Percentiles rank a stretch among this genome's conserved stretches.
phyloP scores from a whole-genome alignment of 495 filamentous ascomycete species.

The Penicillium steckii region DNA sequence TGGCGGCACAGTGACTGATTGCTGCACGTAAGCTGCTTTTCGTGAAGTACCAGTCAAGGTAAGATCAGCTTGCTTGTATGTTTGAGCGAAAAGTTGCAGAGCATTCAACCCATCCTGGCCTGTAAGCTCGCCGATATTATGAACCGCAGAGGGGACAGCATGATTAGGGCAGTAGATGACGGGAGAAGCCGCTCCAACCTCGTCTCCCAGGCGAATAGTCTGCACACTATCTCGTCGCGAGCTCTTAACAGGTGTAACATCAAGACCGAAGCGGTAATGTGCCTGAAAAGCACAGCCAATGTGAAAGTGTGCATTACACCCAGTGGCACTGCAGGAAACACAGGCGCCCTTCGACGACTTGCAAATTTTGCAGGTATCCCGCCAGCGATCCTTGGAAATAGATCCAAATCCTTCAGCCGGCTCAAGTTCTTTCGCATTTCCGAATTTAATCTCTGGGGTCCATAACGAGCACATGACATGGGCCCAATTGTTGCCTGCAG shows the following conservation, averaged over 20 bases:
- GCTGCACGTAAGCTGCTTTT: constrained; percentile 71
- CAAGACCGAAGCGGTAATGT: constrained; percentile 81
- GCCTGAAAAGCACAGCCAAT: constrained; percentile 85
- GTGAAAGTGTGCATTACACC: constrained; percentile 81
- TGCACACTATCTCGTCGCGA: constrained; percentile 74
- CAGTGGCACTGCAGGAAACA: constrained; percentile 65
- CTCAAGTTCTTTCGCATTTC: constrained; percentile 73
- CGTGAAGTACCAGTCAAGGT: constrained; percentile 86
- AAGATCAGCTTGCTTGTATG: constrained; percentile 93
- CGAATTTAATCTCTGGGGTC: constrained; percentile 90
- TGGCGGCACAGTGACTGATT: constrained; percentile 40
- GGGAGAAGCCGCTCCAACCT: constrained; percentile 73
- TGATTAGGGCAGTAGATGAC: constrained; percentile 92
- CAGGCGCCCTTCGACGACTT: constrained; percentile 67
- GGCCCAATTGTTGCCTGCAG: constrained; percentile 96
- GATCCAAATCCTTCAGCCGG: constrained; percentile 84
- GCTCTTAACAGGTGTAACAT: constrained; percentile 85
- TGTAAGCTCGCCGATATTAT: constrained; percentile 72
- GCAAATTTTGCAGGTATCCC: constrained; percentile 83
- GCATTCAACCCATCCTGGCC: constrained; percentile 62
- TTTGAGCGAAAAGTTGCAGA: constrained; percentile 79
- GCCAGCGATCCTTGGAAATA: constrained; percentile 66
- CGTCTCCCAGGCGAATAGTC: constrained; percentile 71
- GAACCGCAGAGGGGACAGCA: constrained; percentile 63
- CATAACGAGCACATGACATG: constrained; percentile 91